phyloP scores from a whole-genome alignment of 2,329 filamentous ascomycete genomes.

The Fusarium nelsonii region DNA sequence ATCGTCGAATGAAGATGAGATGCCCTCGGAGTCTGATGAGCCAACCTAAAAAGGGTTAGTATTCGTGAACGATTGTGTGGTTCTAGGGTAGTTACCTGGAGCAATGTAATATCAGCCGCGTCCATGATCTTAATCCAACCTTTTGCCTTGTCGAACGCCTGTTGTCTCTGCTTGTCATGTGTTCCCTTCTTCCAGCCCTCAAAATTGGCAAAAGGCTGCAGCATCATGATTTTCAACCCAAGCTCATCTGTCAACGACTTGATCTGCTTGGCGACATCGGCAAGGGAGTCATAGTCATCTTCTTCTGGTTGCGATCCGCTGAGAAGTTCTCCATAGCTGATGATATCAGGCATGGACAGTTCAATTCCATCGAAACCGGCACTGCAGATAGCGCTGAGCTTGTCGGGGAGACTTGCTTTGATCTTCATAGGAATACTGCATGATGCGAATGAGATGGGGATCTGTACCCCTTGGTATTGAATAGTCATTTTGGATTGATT shows the following conservation, averaged over 20 bases:
- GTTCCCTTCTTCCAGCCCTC: constrained; percentile 74
- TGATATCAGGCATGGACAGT: constrained; percentile 79
- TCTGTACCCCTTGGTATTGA: constrained; percentile 5
- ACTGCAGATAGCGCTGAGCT: constrained; percentile 71
- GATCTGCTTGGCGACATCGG: constrained; percentile 66
- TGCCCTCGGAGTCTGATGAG: constrained; percentile 72
- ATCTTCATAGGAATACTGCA: constrained; percentile 64
- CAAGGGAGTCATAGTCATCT: constrained; percentile 71
- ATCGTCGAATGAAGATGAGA: constrained; percentile 62
- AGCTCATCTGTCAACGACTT: constrained; percentile 66
- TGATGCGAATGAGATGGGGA: constrained; percentile 60
- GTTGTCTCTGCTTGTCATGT: constrained; percentile 65
- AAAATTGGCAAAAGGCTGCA: constrained; percentile 82
- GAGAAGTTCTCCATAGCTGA: constrained; percentile 68
- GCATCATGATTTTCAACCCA: constrained; percentile 72
- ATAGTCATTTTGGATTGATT: not conserved
- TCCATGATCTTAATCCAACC: constrained; percentile 81
- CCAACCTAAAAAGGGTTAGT: constrained; percentile 58
- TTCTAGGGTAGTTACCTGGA: constrained; percentile 65
- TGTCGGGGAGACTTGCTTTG: constrained; percentile 67
- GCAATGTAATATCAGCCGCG: constrained; percentile 74
- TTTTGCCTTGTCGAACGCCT: constrained; percentile 71
- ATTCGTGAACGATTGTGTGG: not conserved
- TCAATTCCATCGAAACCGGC: constrained; percentile 78
- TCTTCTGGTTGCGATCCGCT: constrained; percentile 64